Conservation (phyloP, 2,329 filamentous ascomycete genomes). For the Arthrobotrys conoides region DNA sequence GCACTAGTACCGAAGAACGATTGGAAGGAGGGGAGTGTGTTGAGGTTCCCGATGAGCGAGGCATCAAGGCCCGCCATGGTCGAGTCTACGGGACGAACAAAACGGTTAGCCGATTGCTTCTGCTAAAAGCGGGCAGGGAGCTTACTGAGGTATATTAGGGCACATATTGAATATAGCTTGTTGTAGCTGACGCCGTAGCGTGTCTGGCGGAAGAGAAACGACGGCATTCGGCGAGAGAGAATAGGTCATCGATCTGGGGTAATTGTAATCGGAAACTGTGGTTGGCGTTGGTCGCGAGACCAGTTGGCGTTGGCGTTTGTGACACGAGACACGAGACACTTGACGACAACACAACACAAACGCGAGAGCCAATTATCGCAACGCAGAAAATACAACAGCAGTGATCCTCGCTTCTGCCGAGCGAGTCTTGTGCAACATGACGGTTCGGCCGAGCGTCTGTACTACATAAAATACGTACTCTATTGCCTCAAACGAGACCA, state of each 20-base stretch:
- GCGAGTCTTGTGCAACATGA: no score
- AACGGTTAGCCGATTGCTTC: neutral
- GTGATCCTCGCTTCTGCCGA: no score
- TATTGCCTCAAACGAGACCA: no score
- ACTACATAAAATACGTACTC: no score
- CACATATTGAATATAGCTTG: slow-evolving; percentile 57
- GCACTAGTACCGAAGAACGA: slow-evolving; percentile 69
- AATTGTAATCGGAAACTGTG: slow-evolving; percentile 25
- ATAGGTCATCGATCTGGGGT: slow-evolving; percentile 13
- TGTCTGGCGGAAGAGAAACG: slow-evolving; percentile 46
- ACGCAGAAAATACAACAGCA: no score
- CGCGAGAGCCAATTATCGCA: no score
- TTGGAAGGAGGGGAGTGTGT: slow-evolving; percentile 71
- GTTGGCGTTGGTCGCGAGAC: no score
- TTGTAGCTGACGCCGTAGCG: slow-evolving; percentile 58
- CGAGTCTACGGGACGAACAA: slow-evolving; percentile 63
- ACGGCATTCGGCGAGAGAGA: slow-evolving; percentile 32
- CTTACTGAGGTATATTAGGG: slow-evolving; percentile 56
- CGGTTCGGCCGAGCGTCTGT: no score
- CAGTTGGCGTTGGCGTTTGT: slow-evolving; percentile 7
- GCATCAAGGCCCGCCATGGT: slow-evolving; percentile 75
- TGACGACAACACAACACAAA: slow-evolving; percentile 11
- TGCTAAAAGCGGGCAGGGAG: neutral
- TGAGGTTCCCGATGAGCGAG: slow-evolving; percentile 72
- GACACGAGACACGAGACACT: slow-evolving; percentile 5